A percentile compares a stretch with the other conserved stretches of the same genome.
Evolutionary conservation across 176 grass and related monocot genomes (phyloP).

Genomic region (Olyra latifolia): DNA sequence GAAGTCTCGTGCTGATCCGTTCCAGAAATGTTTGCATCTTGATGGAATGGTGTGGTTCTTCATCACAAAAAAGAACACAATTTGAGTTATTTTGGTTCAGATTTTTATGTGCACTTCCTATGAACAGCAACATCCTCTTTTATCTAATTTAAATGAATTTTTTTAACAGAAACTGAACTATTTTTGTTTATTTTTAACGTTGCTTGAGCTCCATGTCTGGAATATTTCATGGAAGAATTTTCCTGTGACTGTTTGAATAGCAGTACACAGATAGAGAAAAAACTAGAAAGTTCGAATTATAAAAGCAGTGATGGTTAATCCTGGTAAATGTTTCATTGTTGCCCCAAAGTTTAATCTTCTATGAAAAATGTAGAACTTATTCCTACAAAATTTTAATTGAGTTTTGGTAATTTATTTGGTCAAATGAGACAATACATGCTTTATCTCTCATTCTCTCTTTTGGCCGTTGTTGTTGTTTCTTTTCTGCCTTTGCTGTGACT

Average conservation of each 20-base stretch:
- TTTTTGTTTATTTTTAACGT: not conserved
- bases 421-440: constrained; percentile 29
- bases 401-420: not conserved
- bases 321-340: not conserved
- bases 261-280: not conserved
- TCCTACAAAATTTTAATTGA: not conserved
- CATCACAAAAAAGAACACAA: not conserved
- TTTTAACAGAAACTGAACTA: not conserved
- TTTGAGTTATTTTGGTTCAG: not conserved
- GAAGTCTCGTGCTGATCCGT: not conserved
- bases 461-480: constrained; percentile 16
- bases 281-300: not conserved
- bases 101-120: not conserved
- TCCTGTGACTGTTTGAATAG: not conserved
- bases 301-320: not conserved
- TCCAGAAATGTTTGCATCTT: not conserved
- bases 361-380: not conserved
- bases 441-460: constrained; percentile 2
- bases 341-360: not conserved
- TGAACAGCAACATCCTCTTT: not conserved
- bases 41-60: not conserved
- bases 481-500: constrained; percentile 50
- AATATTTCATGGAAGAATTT: not conserved
- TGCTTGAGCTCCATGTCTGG: constrained; percentile 1
- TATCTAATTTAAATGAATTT: not conserved